These are phyloP conservation scores for Saturnispora zaruensis DNA, from an alignment of 805 yeast genomes.

Conservation along the genomic window DNA sequence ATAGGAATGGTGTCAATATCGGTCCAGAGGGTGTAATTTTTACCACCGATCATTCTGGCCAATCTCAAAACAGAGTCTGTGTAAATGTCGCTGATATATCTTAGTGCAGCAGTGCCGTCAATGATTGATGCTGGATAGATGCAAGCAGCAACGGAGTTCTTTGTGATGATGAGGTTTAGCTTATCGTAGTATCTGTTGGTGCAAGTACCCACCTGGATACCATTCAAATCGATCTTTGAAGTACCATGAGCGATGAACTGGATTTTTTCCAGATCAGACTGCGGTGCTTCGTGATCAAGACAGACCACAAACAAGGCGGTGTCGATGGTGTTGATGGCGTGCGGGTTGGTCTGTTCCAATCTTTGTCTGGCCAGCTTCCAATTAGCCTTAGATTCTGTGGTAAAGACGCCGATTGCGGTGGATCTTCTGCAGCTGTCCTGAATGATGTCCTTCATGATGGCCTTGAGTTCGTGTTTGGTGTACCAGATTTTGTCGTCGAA, in stretches of 20 bases:
- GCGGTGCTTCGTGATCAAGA: constrained; percentile 41
- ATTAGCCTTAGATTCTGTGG: constrained; percentile 42
- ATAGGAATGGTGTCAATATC: constrained; percentile 32
- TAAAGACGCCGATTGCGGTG: constrained; percentile 41
- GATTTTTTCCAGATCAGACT: constrained; percentile 40
- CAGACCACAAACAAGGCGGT: constrained; percentile 44
- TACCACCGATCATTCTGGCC: constrained; percentile 50
- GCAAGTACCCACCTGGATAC: constrained; percentile 48
- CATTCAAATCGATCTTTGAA: constrained; percentile 35
- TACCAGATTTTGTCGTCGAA: constrained; percentile 40
- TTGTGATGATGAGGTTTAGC: constrained; percentile 43
- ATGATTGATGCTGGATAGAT: constrained; percentile 51
- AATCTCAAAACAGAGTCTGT: constrained; percentile 49
- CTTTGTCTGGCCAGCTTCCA: constrained; percentile 42
- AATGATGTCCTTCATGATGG: constrained; percentile 36
- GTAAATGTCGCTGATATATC: constrained; percentile 50
- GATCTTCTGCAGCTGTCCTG: constrained; percentile 33
- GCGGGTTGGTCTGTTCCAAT: constrained; percentile 32
- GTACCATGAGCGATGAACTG: constrained; percentile 46
- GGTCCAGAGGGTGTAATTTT: constrained; percentile 47
- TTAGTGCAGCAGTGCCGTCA: constrained; percentile 50
- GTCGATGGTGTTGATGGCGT: constrained; percentile 34
- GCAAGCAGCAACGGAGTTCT: constrained; percentile 50
- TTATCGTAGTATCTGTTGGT: constrained; percentile 55
- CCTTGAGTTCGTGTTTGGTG: constrained; percentile 42